Percentiles rank a stretch among this genome's conserved stretches.
Conservation (phyloP, 2,329 filamentous ascomycete species). For the Xylaria sp. region DNA sequence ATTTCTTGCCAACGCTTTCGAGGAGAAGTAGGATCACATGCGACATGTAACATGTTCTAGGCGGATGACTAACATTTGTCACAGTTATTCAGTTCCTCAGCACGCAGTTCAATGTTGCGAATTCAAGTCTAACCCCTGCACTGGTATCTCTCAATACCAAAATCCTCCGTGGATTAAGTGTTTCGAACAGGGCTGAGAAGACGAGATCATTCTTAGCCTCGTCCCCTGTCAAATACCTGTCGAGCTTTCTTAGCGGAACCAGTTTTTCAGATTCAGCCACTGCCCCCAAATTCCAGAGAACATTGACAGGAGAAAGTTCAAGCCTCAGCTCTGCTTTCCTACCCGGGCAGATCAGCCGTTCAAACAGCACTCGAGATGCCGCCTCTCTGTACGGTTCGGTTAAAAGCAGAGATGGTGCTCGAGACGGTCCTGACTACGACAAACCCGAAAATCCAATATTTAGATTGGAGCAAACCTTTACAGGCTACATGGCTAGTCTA, state of each 20-base stretch:
- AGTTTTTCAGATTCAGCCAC: constrained; percentile 56
- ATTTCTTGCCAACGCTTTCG: constrained; percentile 80
- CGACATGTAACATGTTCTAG: background rate
- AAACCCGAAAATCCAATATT: constrained; percentile 73
- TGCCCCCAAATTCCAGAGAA: constrained; percentile 56
- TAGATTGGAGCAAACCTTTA: constrained; percentile 85
- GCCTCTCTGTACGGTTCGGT: constrained; percentile 66
- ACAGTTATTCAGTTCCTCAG: constrained; percentile 78
- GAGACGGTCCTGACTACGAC: constrained; percentile 60
- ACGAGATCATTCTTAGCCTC: constrained; percentile 76
- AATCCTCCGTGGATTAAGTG: constrained; percentile 75
- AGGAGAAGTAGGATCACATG: constrained; percentile 69
- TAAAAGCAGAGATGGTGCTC: constrained; percentile 59
- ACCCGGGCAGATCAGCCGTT: constrained; percentile 56
- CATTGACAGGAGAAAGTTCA: constrained; percentile 51
- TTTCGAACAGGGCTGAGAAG: constrained; percentile 72
- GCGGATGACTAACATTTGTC: constrained; percentile 48
- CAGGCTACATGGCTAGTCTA: constrained; percentile 82
- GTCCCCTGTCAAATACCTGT: constrained; percentile 92
- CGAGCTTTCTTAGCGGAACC: constrained; percentile 78
- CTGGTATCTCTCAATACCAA: constrained; percentile 83
- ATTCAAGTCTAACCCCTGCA: constrained; percentile 71
- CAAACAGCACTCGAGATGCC: constrained; percentile 60
- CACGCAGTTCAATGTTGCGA: constrained; percentile 74
- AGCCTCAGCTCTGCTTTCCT: constrained; percentile 53